Base-by-base conservation (phyloP, 148 eudicot genomes). In the Pharnaceum exiguum region DNA sequence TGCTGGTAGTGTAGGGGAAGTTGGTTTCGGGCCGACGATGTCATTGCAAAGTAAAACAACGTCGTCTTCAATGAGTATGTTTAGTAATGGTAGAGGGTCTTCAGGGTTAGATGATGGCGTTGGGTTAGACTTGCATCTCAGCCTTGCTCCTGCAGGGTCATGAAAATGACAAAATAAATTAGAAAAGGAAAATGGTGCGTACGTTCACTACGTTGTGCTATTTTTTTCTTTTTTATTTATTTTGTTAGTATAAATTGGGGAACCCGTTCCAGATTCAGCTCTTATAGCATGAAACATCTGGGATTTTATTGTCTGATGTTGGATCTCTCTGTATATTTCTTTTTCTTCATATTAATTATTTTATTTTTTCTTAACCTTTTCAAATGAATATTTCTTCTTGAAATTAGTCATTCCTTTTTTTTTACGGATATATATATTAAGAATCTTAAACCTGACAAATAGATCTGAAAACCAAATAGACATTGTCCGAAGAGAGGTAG, bases 51-150 rank as follows among this genome's bases (percentile, higher is more conserved):
- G 55, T n/a, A 10, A 46, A 57, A 9, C 44, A 43, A 17, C 19
- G 66, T 61, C 62, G 67, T 65, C 95, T 19, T 83, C 94, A 1
- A 61, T 83, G 75, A 84, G 86, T 57, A 74, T 90, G 72, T 84
- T 81, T 61, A 70, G 82, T 24, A 72, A 67, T 17, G 75, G 57
- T 0, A 58, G 51, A 53, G 93, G 87, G 81, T 87, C 86, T 33
- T n/a, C n/a, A n/a, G 64, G 63, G 25, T 76, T 74, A 51, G 93
- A 85, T 52, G 93, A 88, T n/a, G 67, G 72, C 7, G 63, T 78
- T 35, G 96, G 89, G 62, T 63, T 89, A 36, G 93, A 89, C 71
- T 81, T 89, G 76, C 96, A 88, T 60, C 89, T 89, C 0, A 80
- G 96, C 71, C 81, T 89, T 16, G 85, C 77, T 2, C 88, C 88